phyloP scores from a whole-genome alignment of 2,329 filamentous ascomycete species.

The Cladophialophora yegresii region DNA sequence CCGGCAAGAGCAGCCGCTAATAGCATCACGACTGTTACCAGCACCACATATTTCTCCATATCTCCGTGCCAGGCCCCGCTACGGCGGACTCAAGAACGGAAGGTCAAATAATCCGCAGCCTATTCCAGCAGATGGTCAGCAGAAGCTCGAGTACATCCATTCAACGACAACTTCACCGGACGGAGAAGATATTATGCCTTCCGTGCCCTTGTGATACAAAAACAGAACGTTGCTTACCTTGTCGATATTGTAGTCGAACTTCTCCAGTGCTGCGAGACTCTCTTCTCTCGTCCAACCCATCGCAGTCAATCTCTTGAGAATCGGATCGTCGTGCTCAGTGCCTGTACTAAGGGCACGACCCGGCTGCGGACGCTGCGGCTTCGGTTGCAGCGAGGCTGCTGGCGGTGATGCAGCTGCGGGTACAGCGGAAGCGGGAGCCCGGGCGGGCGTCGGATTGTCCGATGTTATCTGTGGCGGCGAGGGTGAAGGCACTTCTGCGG shows the following conservation, averaged over 20 bases:
- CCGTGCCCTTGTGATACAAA: background rate
- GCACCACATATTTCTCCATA: background rate
- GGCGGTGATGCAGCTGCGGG: slow-evolving; percentile 12
- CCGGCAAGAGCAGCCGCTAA: background rate
- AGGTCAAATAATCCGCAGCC: slow-evolving; percentile 40
- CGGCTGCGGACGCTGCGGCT: slow-evolving; percentile 35
- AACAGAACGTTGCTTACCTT: slow-evolving; percentile 66
- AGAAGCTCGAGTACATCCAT: background rate
- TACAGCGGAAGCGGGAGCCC: slow-evolving; percentile 5
- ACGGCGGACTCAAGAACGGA: slow-evolving; percentile 24
- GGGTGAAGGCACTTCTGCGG: slow-evolving; percentile 1
- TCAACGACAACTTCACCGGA: background rate
- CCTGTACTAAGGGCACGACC: slow-evolving; percentile 66
- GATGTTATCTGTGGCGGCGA: slow-evolving; percentile 1
- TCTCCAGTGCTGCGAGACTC: slow-evolving; percentile 79
- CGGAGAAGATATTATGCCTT: background rate
- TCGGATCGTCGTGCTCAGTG: slow-evolving; percentile 84
- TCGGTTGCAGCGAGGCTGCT: slow-evolving; percentile 8
- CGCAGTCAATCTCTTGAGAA: slow-evolving; percentile 80
- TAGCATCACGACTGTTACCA: background rate
- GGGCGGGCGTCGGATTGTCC: slow-evolving; percentile 2
- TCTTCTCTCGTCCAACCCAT: slow-evolving; percentile 83
- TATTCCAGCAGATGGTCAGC: slow-evolving; percentile 18
- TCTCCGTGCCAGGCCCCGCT: background rate
- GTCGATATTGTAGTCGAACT: slow-evolving; percentile 94